These are phyloP conservation scores for Seiridium cupressi DNA, from an alignment of 2,329 filamentous ascomycete genomes.

Conservation along the genomic window DNA sequence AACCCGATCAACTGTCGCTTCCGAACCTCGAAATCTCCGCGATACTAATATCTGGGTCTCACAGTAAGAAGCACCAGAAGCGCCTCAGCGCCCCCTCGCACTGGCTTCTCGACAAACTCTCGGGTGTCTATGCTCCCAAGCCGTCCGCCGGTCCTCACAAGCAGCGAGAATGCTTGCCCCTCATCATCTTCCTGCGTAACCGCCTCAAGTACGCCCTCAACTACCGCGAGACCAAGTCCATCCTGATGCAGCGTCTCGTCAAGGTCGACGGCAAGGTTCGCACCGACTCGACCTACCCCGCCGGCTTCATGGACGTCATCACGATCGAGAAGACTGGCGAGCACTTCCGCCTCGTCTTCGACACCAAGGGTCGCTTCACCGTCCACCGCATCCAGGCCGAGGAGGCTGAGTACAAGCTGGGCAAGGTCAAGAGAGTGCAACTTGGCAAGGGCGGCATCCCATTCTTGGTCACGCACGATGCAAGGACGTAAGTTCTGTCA, in stretches of 20 bases:
- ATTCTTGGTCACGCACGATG: constrained; percentile 99
- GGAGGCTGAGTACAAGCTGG: constrained; percentile 99
- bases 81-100: constrained; percentile 97
- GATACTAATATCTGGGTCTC: constrained; percentile 28
- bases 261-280: constrained; percentile 99
- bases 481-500: constrained; percentile 98
- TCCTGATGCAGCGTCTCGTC: constrained; percentile 99
- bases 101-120: constrained; percentile 99
- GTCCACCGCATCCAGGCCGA: constrained; percentile 98
- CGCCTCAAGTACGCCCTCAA: constrained; percentile 99
- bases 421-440: constrained; percentile 99
- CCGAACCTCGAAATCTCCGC: constrained; percentile 12
- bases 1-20: not conserved
- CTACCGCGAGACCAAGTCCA: constrained; percentile 93
- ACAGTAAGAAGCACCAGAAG: constrained; percentile 99
- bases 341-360: constrained; percentile 99
- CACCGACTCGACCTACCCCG: constrained; percentile 95
- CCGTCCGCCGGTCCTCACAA: constrained; percentile 92
- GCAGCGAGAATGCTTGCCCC: constrained; percentile 96
- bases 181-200: constrained; percentile 97
- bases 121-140: constrained; percentile 77
- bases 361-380: constrained; percentile 99
- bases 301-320: constrained; percentile 99
- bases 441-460: constrained; percentile 99
- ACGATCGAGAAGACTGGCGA: constrained; percentile 99